Evolutionary conservation across 2,329 filamentous ascomycete species (phyloP).

Genomic region (Diaporthe ilicicola): DNA sequence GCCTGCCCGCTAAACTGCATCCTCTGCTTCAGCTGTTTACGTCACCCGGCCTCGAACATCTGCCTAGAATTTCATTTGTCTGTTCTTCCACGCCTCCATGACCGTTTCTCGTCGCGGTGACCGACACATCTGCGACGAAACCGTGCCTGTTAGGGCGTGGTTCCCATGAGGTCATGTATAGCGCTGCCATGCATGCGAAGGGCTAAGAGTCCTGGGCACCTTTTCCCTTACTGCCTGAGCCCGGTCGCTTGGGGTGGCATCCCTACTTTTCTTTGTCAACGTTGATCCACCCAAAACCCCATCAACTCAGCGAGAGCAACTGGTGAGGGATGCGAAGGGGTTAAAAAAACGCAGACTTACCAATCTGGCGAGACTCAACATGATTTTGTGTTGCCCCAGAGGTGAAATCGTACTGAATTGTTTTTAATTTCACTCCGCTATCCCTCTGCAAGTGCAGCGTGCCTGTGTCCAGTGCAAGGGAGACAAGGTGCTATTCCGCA

Average conservation of each 20-base stretch:
- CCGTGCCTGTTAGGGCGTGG: neutral
- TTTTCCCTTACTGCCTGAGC: constrained; percentile 12
- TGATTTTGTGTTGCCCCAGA: neutral
- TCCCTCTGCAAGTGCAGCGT: constrained; percentile 2
- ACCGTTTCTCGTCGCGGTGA: neutral
- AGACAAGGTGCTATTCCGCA: neutral
- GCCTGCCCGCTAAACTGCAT: neutral
- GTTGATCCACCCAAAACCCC: neutral
- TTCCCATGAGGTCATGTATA: neutral
- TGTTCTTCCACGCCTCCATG: neutral
- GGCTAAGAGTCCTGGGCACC: neutral
- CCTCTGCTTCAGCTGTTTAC: neutral
- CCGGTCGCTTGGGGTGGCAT: neutral
- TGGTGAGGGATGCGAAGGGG: neutral
- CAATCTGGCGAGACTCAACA: constrained; percentile 3
- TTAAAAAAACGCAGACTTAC: neutral
- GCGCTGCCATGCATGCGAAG: neutral
- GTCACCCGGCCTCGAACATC: constrained; percentile 12
- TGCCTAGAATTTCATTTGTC: constrained; percentile 1
- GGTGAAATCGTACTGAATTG: neutral
- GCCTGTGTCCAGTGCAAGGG: neutral
- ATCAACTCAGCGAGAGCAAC: neutral
- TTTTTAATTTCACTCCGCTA: neutral
- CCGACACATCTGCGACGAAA: neutral
- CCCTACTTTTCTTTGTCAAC: constrained; percentile 18